Percentiles rank a stretch among this genome's conserved stretches.
Conservation (phyloP, 768 basidiomycete species). For the Macrolepiota dolichaula region DNA sequence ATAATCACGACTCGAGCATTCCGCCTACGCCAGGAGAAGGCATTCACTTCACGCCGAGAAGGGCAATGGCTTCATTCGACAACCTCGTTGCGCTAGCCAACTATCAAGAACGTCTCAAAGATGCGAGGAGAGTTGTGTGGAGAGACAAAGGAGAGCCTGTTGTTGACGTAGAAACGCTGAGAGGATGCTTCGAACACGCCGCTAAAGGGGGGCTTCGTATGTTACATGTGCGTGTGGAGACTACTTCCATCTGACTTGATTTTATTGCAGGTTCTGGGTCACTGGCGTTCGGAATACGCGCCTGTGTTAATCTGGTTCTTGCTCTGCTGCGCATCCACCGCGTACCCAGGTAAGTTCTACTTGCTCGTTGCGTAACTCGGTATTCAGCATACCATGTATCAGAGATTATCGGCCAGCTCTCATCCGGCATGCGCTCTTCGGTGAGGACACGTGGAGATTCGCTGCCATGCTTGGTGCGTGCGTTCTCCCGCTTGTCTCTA, state of each 20-base stretch:
- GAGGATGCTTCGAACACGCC: too few species aligned
- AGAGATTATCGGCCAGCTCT: slow-evolving; percentile 65
- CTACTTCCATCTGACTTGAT: neutral
- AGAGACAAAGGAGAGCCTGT: slow-evolving; percentile 76
- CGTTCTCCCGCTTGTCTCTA: neutral
- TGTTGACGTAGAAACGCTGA: slow-evolving; percentile 60
- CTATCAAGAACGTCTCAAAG: slow-evolving; percentile 69
- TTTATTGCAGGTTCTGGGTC: slow-evolving; percentile 58
- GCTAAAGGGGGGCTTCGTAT: slow-evolving; percentile 66
- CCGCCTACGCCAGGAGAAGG: too few species aligned
- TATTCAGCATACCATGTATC: neutral
- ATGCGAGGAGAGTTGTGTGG: slow-evolving; percentile 81
- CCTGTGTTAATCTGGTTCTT: slow-evolving; percentile 78
- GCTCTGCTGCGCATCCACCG: slow-evolving; percentile 69
- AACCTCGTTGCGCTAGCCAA: slow-evolving; percentile 83
- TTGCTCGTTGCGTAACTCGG: neutral
- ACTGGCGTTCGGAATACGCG: slow-evolving; percentile 79
- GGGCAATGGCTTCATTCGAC: slow-evolving; percentile 75
- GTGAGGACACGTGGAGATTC: slow-evolving; percentile 78
- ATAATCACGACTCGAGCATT: slow-evolving; percentile 6
- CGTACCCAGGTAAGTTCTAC: slow-evolving; percentile 53
- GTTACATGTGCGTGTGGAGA: slow-evolving; percentile 25
- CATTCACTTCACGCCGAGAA: slow-evolving; percentile 49
- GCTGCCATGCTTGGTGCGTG: slow-evolving; percentile 78
- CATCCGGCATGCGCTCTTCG: slow-evolving; percentile 81